Evolutionary conservation across 2,329 filamentous ascomycete genomes (phyloP).

Genomic region (Shiraia sp.): DNA sequence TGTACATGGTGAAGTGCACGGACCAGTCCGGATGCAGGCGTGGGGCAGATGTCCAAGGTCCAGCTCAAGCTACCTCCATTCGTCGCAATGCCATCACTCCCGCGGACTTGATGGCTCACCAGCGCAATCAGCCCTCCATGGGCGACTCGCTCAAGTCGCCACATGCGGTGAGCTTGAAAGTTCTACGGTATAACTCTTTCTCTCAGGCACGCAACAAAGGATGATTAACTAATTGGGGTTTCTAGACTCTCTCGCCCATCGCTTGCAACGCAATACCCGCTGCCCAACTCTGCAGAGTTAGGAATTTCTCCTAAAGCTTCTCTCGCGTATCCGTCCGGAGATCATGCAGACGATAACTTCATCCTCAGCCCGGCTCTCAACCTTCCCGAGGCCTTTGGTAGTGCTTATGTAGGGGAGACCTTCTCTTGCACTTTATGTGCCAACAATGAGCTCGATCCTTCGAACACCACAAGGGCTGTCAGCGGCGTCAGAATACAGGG

Average conservation of each 20-base stretch:
- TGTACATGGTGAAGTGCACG: constrained; percentile 1
- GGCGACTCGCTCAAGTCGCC: constrained; percentile 55
- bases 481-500: constrained; percentile 81
- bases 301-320: constrained; percentile 61
- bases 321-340: constrained; percentile 68
- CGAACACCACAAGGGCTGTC: constrained; percentile 55
- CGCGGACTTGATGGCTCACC: constrained; percentile 40
- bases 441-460: constrained; percentile 74
- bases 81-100: constrained; percentile 8
- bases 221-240: constrained; percentile 1
- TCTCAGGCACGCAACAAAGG: not conserved
- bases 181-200: constrained; percentile 66
- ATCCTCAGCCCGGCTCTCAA: constrained; percentile 69
- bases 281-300: constrained; percentile 57
- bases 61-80: constrained; percentile 9
- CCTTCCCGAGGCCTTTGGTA: constrained; percentile 87
- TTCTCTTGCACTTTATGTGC: constrained; percentile 94
- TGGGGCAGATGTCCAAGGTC: not conserved
- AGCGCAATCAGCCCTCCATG: constrained; percentile 41
- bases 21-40: not conserved
- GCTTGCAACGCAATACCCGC: constrained; percentile 70
- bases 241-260: constrained; percentile 79
- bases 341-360: constrained; percentile 55
- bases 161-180: constrained; percentile 82
- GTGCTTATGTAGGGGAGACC: constrained; percentile 91